These are phyloP conservation scores for Pythium rishiriense DNA, from an alignment of 352 stramenopile genomes.

Conservation along the genomic window DNA sequence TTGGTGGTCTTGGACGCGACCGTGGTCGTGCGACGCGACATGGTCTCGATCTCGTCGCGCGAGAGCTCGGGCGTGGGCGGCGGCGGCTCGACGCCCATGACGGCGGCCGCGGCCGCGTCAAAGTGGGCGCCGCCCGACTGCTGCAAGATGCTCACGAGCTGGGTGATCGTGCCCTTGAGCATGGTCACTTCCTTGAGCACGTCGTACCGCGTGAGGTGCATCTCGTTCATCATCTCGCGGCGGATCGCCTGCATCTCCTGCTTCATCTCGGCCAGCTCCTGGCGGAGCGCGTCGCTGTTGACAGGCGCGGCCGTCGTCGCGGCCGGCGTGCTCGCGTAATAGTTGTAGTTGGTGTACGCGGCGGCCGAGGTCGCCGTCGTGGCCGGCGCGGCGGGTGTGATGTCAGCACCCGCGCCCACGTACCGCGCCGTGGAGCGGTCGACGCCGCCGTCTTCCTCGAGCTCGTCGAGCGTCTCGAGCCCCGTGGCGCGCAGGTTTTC, in stretches of 20 bases:
- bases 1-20: constrained; percentile 51
- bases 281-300: constrained; percentile 30
- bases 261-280: constrained; percentile 65
- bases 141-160: constrained; percentile 47
- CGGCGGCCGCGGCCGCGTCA: constrained; percentile 13
- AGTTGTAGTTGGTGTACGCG: constrained; percentile 6
- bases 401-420: constrained; percentile 31
- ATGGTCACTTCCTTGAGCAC: constrained; percentile 83
- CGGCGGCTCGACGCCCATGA: constrained; percentile 15
- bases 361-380: neutral
- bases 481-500: constrained; percentile 51
- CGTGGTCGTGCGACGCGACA: constrained; percentile 50
- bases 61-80: constrained; percentile 37
- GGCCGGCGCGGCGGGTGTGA: constrained; percentile 22
- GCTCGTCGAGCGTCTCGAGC: constrained; percentile 59
- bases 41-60: constrained; percentile 37
- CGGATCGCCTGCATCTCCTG: constrained; percentile 65
- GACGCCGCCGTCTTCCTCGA: constrained; percentile 38
- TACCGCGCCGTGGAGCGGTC: constrained; percentile 38
- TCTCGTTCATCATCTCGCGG: constrained; percentile 83
- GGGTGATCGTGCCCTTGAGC: constrained; percentile 74
- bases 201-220: constrained; percentile 82
- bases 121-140: constrained; percentile 26
- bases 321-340: neutral
- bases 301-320: neutral